phyloP scores from a whole-genome alignment of 2,329 filamentous ascomycete species.

The Knufia fluminis region DNA sequence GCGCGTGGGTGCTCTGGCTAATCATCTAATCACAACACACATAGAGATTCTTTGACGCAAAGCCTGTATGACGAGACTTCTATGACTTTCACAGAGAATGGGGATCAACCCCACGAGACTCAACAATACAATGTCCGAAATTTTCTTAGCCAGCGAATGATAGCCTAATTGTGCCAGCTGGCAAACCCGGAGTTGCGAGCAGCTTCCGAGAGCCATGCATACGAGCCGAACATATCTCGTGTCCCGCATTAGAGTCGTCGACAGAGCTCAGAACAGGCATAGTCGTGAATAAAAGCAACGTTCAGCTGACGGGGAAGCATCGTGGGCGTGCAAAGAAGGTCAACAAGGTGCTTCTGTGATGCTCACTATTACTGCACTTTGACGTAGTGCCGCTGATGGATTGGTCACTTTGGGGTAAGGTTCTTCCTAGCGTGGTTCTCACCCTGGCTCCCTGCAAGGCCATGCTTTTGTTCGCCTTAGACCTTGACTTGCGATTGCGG shows the following conservation, averaged over 20 bases:
- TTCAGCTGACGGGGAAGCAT: conserved; percentile 1
- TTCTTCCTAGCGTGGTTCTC: neutral
- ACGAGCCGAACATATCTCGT: neutral
- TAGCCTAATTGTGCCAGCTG: neutral
- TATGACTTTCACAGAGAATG: too few species aligned
- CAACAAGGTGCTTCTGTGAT: neutral
- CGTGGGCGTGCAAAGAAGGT: conserved; percentile 3
- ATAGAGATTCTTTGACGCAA: too few species aligned
- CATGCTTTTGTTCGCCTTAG: neutral
- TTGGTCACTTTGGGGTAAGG: neutral
- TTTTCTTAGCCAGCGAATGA: neutral
- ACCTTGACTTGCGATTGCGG: too few species aligned
- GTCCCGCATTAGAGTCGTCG: neutral
- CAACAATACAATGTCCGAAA: neutral
- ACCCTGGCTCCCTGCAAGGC: neutral
- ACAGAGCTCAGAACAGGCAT: neutral
- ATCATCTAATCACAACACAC: too few species aligned
- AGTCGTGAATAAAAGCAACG: neutral
- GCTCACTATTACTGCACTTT: neutral
- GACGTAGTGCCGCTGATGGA: conserved; percentile 2
- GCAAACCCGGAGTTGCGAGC: neutral
- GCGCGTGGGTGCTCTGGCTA: too few species aligned
- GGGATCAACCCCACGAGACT: neutral
- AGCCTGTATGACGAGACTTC: too few species aligned
- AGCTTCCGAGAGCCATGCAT: neutral